A percentile compares a stretch with the other conserved stretches of the same genome.
These are phyloP conservation scores for Ambrosia artemisiifolia DNA, from an alignment of 129 eudicot species.

Conservation along the genomic window DNA sequence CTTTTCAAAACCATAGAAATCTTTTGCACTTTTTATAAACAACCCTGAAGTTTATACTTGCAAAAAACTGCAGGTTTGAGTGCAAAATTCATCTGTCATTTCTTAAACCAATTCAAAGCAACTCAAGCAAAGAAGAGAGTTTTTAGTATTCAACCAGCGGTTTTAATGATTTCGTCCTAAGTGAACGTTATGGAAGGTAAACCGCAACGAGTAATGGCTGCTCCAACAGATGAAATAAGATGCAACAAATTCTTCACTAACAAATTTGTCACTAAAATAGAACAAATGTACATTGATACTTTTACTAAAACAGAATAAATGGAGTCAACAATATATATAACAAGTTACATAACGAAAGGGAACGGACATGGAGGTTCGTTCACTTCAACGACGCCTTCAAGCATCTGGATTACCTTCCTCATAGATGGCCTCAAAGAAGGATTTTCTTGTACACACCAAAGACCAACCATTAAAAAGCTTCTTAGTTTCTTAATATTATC, in stretches of 20 bases:
- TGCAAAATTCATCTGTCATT: neutral
- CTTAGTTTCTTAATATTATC: conserved; percentile 8
- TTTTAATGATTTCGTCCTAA: neutral
- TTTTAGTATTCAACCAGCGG: too few species aligned
- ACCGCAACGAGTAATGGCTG: neutral
- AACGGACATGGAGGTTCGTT: conserved; percentile 32
- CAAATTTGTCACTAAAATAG: neutral
- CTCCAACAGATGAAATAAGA: neutral
- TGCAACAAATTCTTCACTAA: neutral
- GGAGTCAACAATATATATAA: neutral
- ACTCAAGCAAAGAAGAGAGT: neutral
- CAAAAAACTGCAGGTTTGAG: neutral
- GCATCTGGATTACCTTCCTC: conserved; percentile 34
- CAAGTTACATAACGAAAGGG: neutral
- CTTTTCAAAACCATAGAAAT: neutral
- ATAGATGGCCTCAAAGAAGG: conserved; percentile 40
- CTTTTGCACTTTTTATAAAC: neutral
- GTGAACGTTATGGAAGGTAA: neutral
- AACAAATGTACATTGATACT: neutral
- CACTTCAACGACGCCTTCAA: conserved; percentile 37
- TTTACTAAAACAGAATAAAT: neutral
- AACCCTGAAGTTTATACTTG: neutral
- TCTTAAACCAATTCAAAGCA: neutral
- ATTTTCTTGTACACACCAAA: conserved; percentile 11
- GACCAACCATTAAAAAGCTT: conserved; percentile 33